Conservation (phyloP, 2,329 filamentous ascomycete genomes). For the Penicillium griseofulvum region DNA sequence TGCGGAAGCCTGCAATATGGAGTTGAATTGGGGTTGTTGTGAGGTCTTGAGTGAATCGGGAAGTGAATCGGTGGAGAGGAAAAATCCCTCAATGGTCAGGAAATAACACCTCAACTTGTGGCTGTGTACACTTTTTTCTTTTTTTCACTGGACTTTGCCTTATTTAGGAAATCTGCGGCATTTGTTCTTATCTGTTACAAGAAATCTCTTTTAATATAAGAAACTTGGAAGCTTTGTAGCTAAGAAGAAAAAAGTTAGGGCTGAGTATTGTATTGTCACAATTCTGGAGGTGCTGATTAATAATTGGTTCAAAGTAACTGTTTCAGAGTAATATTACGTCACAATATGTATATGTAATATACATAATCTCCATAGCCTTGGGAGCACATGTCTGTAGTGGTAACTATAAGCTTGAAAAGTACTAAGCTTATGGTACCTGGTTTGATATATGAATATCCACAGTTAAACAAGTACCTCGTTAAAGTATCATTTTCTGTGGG, state of each 20-base stretch:
- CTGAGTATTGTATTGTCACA: constrained; percentile 14
- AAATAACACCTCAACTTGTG: constrained; percentile 6
- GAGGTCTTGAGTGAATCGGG: constrained; percentile 3
- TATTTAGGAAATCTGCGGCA: constrained; percentile 9
- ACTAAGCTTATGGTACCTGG: constrained; percentile 1
- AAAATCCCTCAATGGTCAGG: constrained; percentile 21
- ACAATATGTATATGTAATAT: constrained; percentile 5
- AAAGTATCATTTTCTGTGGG: not conserved
- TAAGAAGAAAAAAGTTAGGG: constrained; percentile 9
- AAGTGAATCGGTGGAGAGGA: constrained; percentile 14
- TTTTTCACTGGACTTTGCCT: not conserved
- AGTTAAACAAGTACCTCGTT: not conserved
- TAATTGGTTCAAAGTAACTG: constrained; percentile 7
- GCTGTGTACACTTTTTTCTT: constrained; percentile 2
- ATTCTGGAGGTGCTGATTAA: not conserved
- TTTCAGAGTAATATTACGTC: constrained; percentile 11
- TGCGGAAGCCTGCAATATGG: constrained; percentile 6
- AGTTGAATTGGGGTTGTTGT: not conserved
- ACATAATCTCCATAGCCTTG: too few relatives aligned
- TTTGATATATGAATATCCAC: not conserved
- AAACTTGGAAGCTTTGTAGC: not conserved
- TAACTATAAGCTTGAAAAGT: not conserved
- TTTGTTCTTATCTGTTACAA: constrained; percentile 5
- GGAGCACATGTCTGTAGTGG: too few relatives aligned
- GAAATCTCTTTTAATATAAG: not conserved